Conservation (phyloP, 2,329 filamentous ascomycete species). For the Claviceps pazoutovae region DNA sequence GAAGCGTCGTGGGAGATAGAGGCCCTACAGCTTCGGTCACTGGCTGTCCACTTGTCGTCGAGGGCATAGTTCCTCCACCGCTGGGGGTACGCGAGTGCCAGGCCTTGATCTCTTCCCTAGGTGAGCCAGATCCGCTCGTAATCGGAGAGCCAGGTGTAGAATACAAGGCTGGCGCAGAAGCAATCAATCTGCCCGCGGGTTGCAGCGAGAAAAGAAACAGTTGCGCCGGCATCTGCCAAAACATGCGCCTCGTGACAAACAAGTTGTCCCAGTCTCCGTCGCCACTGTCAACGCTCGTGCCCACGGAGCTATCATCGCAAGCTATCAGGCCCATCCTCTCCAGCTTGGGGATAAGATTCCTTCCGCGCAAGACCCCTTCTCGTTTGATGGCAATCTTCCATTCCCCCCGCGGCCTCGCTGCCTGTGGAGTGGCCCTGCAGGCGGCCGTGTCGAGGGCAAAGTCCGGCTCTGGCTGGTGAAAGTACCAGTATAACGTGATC, state of each 20-base stretch:
- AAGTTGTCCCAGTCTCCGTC: slow-evolving; percentile 60
- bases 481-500: slow-evolving; percentile 94
- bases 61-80: slow-evolving; percentile 5
- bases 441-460: slow-evolving; percentile 47
- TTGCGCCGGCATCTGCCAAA: slow-evolving; percentile 84
- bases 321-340: slow-evolving; percentile 84
- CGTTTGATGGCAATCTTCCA: slow-evolving; percentile 76
- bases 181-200: slow-evolving; percentile 28
- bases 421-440: slow-evolving; percentile 50
- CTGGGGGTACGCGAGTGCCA: slow-evolving; percentile 7
- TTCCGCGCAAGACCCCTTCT: slow-evolving; percentile 77
- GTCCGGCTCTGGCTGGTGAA: slow-evolving; percentile 68
- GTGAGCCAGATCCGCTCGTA: slow-evolving; percentile 16
- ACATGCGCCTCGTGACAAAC: slow-evolving; percentile 68
- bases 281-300: slow-evolving; percentile 45
- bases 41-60: slow-evolving; percentile 8
- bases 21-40: slow-evolving; percentile 26
- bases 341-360: slow-evolving; percentile 74
- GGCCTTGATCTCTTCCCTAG: slow-evolving; percentile 4
- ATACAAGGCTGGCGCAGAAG: slow-evolving; percentile 24
- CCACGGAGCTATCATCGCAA: slow-evolving; percentile 62
- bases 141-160: slow-evolving; percentile 36
- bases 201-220: slow-evolving; percentile 79
- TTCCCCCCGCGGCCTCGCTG: slow-evolving; percentile 65
- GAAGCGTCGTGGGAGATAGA: slow-evolving; percentile 21